These are phyloP conservation scores for Melampsora larici-populina DNA, from an alignment of 1,284 basidiomycete genomes.

Conservation along the genomic window DNA sequence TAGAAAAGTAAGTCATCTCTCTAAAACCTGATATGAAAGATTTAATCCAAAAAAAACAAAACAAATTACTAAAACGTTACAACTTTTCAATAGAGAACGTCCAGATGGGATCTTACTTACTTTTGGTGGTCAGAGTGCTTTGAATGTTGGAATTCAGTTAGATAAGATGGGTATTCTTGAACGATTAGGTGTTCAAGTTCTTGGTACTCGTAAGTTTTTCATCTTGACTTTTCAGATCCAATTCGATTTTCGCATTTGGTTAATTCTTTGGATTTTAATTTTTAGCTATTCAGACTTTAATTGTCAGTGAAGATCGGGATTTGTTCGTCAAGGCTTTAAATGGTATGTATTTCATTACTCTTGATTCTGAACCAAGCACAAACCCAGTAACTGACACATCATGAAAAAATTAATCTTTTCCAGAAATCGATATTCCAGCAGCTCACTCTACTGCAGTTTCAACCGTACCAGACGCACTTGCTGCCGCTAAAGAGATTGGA, in stretches of 20 bases:
- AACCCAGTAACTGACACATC: not conserved
- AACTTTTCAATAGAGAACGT: constrained; percentile 61
- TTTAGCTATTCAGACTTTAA: constrained; percentile 77
- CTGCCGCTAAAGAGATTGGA: constrained; percentile 84
- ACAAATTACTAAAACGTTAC: not conserved
- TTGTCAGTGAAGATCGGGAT: constrained; percentile 95
- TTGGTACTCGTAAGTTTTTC: constrained; percentile 67
- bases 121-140: constrained; percentile 95
- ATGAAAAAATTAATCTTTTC: constrained; percentile 9
- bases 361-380: no score
- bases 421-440: constrained; percentile 96
- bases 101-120: constrained; percentile 96
- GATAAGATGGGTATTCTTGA: constrained; percentile 98
- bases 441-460: constrained; percentile 97
- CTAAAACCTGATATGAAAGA: no score
- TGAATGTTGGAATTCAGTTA: constrained; percentile 96
- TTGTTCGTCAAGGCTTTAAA: constrained; percentile 95
- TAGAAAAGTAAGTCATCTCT: constrained; percentile 73
- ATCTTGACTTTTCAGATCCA: not conserved
- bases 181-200: constrained; percentile 85
- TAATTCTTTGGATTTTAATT: not conserved
- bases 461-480: constrained; percentile 85
- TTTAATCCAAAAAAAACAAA: not conserved
- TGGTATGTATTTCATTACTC: constrained; percentile 59
- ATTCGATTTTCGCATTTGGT: not conserved